Evolutionary conservation across 306 rosid species (phyloP).

Genomic region (Cucurbita pepo): DNA sequence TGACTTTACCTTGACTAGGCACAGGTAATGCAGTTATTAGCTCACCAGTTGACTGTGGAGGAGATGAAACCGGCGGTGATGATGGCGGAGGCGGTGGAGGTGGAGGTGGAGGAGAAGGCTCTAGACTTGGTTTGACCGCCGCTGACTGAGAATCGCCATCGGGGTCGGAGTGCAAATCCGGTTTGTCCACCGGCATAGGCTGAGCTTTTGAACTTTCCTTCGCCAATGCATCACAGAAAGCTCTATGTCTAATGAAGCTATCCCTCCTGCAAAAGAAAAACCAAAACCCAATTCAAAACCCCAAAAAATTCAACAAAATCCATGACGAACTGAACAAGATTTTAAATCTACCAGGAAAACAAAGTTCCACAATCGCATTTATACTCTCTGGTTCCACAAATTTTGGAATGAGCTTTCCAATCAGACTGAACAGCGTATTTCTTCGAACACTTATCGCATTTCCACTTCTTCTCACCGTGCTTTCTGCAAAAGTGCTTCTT

Average conservation of each 20-base stretch:
- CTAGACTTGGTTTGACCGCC: background rate
- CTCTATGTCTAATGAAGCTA: too few species aligned
- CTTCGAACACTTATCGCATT: conserved; percentile 85
- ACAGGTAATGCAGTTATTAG: too few species aligned
- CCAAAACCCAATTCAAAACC: background rate
- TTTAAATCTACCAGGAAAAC: conserved; percentile 37
- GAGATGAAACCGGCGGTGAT: too few species aligned
- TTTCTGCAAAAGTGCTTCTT: conserved; percentile 89
- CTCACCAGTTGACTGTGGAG: too few species aligned
- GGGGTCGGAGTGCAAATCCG: background rate
- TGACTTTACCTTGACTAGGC: too few species aligned
- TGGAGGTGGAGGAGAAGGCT: too few species aligned
- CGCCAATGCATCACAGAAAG: too few species aligned
- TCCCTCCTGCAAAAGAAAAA: too few species aligned
- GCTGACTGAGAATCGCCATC: conserved; percentile 2
- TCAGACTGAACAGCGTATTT: conserved; percentile 94
- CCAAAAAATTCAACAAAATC: background rate
- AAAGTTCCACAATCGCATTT: conserved; percentile 88
- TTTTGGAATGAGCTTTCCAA: conserved; percentile 91
- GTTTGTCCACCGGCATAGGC: too few species aligned
- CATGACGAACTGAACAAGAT: too few species aligned
- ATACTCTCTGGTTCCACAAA: conserved; percentile 83
- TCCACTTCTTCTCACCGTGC: conserved; percentile 97
- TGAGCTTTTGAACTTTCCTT: too few species aligned
- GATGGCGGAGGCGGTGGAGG: too few species aligned